Percentiles rank a stretch among this genome's conserved stretches.
Evolutionary conservation across 2,329 filamentous ascomycete genomes (phyloP).

Genomic region (Volutella citrinella): DNA sequence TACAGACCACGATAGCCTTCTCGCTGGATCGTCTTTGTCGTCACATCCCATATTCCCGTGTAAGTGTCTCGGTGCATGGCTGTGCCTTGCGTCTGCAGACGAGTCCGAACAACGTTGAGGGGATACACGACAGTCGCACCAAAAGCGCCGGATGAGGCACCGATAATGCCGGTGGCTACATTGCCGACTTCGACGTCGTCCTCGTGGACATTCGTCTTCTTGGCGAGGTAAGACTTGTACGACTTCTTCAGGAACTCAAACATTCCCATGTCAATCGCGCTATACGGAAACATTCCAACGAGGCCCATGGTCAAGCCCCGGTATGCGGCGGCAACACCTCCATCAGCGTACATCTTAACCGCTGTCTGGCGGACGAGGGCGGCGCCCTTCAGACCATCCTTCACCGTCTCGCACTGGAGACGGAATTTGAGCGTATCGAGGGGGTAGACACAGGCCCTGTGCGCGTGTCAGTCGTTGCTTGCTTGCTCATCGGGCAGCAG

Average conservation of each 20-base stretch:
- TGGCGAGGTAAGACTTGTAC: constrained; percentile 69
- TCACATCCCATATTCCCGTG: constrained; percentile 86
- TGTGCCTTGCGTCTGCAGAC: constrained; percentile 92
- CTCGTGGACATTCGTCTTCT: constrained; percentile 67
- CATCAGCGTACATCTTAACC: constrained; percentile 78
- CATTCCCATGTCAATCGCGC: constrained; percentile 91
- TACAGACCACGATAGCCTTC: constrained; percentile 87
- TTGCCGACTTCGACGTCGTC: constrained; percentile 81
- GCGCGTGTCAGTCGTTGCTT: constrained; percentile 9
- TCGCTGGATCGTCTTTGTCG: constrained; percentile 73
- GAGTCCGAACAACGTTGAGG: constrained; percentile 86
- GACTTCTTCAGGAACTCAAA: constrained; percentile 88
- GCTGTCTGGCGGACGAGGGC: constrained; percentile 79
- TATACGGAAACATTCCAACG: constrained; percentile 96
- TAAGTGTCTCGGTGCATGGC: constrained; percentile 89
- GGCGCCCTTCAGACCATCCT: constrained; percentile 80
- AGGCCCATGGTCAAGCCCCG: constrained; percentile 92
- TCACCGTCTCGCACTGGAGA: constrained; percentile 92
- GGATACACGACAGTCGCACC: constrained; percentile 95
- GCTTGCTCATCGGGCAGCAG: neutral
- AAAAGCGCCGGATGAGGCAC: constrained; percentile 85
- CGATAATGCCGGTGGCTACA: constrained; percentile 82
- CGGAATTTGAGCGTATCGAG: constrained; percentile 78
- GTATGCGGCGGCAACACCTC: constrained; percentile 76
- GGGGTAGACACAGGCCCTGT: constrained; percentile 86